These are phyloP conservation scores for Akanthomyces uredinophilus DNA, from an alignment of 2,329 filamentous ascomycete genomes.

Conservation along the genomic window DNA sequence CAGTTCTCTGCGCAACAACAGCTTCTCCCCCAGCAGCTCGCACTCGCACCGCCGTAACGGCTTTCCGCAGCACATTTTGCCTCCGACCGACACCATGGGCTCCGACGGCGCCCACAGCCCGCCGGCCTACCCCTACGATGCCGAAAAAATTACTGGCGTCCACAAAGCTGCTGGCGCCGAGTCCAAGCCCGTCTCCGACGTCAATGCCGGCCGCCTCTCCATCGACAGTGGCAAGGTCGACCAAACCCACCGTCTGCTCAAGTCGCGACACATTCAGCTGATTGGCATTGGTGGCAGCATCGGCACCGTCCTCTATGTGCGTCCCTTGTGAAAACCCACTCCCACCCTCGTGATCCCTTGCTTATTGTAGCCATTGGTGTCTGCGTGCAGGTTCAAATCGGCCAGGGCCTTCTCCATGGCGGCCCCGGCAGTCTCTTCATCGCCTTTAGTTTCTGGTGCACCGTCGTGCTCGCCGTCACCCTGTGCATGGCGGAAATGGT, in stretches of 20 bases:
- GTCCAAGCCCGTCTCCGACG: neutral
- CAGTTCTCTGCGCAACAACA: neutral
- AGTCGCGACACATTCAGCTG: constrained; percentile 53
- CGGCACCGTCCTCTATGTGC: constrained; percentile 54
- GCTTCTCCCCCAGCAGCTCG: neutral
- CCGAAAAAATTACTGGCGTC: constrained; percentile 18
- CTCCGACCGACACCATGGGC: neutral
- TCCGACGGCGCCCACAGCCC: constrained; percentile 13
- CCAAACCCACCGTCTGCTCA: constrained; percentile 47
- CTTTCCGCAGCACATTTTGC: neutral
- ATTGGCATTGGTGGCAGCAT: constrained; percentile 62
- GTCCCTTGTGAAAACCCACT: constrained; percentile 17
- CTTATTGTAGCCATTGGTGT: constrained; percentile 17
- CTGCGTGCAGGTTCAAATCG: constrained; percentile 45
- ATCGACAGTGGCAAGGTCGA: constrained; percentile 25
- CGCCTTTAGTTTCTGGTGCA: constrained; percentile 58
- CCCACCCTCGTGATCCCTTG: neutral
- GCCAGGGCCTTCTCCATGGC: constrained; percentile 51
- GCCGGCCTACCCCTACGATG: constrained; percentile 22
- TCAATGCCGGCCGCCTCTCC: constrained; percentile 16
- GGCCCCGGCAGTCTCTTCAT: constrained; percentile 55
- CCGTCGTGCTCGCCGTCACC: constrained; percentile 55
- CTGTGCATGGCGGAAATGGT: constrained; percentile 70
- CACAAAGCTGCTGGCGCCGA: constrained; percentile 4
- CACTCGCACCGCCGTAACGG: neutral